Evolutionary conservation across 2,329 filamentous ascomycete genomes (phyloP).

Genomic region (Pseudopithomyces maydicus): DNA sequence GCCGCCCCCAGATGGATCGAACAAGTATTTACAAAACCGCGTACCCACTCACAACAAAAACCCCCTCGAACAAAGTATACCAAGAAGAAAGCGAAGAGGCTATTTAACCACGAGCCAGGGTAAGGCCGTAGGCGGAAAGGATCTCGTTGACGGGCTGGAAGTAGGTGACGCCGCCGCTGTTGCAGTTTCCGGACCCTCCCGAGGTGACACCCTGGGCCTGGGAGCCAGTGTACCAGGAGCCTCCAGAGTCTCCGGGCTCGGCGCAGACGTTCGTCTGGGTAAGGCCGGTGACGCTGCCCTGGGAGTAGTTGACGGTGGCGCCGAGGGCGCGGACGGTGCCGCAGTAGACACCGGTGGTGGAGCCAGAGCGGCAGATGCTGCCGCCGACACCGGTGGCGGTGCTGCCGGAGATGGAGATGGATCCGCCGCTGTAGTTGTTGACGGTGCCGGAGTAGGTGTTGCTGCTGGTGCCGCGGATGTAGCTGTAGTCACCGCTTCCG

Average conservation of each 20-base stretch:
- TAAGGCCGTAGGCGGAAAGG: conserved; percentile 45
- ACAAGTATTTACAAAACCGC: conserved; percentile 13
- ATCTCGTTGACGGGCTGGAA: conserved; percentile 52
- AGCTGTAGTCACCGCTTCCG: conserved; percentile 48
- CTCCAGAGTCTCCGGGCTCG: conserved; percentile 51
- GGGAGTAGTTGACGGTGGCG: conserved; percentile 47
- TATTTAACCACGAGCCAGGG: conserved; percentile 27
- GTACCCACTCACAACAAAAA: neutral
- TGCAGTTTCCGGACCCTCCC: conserved; percentile 49
- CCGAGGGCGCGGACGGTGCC: conserved; percentile 43
- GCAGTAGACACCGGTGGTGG: conserved; percentile 49
- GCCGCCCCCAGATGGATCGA: no score
- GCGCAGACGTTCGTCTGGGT: conserved; percentile 50
- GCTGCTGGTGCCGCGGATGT: conserved; percentile 42
- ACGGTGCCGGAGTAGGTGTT: conserved; percentile 34
- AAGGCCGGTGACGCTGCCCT: conserved; percentile 49
- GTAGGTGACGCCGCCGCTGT: conserved; percentile 45
- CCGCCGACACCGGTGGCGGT: conserved; percentile 42
- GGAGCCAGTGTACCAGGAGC: conserved; percentile 47
- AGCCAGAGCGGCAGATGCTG: conserved; percentile 51
- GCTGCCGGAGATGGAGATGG: conserved; percentile 46
- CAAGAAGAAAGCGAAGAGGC: neutral
- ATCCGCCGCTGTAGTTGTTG: conserved; percentile 43
- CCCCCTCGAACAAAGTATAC: conserved; percentile 3
- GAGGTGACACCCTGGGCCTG: conserved; percentile 53